Evolutionary conservation across 148 eudicot genomes (phyloP).

Genomic region (Rheum nobile): DNA sequence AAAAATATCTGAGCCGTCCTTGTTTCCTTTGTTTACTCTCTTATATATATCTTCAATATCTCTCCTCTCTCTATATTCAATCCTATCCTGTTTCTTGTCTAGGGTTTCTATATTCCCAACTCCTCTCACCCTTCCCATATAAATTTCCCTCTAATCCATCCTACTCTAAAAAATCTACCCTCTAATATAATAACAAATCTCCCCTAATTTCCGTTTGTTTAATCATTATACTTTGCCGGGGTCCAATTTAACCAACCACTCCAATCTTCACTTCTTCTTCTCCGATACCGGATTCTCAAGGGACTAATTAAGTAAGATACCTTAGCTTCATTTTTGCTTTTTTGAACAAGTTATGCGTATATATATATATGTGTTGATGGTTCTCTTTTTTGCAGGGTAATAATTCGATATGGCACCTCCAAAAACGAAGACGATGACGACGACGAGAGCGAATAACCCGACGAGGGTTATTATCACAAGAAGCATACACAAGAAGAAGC

Average conservation of each 20-base stretch:
- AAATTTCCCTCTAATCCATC: not conserved
- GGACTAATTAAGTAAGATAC: too few relatives aligned
- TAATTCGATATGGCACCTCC: not conserved
- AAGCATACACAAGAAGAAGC: conserved; percentile 31
- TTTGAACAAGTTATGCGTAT: too few relatives aligned
- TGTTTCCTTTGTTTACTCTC: not conserved
- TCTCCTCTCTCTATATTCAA: too few relatives aligned
- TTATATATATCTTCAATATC: not conserved
- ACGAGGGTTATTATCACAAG: conserved; percentile 21
- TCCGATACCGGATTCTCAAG: too few relatives aligned
- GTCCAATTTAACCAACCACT: not conserved
- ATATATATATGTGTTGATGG: too few relatives aligned
- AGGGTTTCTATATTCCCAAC: not conserved
- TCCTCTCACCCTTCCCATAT: not conserved
- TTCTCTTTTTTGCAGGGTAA: not conserved
- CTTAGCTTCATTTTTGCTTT: too few relatives aligned
- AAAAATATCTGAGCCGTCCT: not conserved
- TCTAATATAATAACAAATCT: not conserved
- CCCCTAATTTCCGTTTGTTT: not conserved
- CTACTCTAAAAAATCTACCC: not conserved
- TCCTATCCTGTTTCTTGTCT: not conserved
- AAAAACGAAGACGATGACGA: not conserved
- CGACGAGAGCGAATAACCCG: not conserved
- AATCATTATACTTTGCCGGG: too few relatives aligned
- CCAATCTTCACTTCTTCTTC: not conserved